Percentiles rank a stretch among this genome's conserved stretches.
phyloP scores from a whole-genome alignment of 495 filamentous ascomycete species.

The Penicillium paradoxum region DNA sequence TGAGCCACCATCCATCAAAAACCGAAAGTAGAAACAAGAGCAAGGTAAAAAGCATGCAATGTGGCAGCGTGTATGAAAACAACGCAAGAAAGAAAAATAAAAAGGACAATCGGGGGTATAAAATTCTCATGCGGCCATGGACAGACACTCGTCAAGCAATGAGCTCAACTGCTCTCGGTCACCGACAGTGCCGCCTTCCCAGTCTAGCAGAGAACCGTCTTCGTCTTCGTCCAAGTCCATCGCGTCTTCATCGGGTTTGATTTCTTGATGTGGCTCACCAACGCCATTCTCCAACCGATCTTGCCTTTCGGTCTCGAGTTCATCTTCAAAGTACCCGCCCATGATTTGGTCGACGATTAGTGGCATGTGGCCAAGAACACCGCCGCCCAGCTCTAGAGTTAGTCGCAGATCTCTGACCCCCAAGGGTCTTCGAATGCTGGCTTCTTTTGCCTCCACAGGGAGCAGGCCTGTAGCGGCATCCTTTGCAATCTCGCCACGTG shows the following conservation, averaged over 20 bases:
- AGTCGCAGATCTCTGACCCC: conserved; percentile 75
- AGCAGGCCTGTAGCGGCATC: conserved; percentile 59
- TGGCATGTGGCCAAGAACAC: conserved; percentile 71
- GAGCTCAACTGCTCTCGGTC: conserved; percentile 61
- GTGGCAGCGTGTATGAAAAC: conserved; percentile 13
- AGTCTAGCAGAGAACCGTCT: conserved; percentile 40
- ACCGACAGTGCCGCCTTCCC: conserved; percentile 63
- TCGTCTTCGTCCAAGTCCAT: conserved; percentile 65
- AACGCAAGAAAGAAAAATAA: conserved; percentile 4
- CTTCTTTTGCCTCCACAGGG: conserved; percentile 68
- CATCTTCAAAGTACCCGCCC: conserved; percentile 68
- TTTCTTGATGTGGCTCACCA: conserved; percentile 29
- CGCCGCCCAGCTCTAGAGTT: conserved; percentile 67
- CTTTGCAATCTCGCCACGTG: conserved; percentile 65
- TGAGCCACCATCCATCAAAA: conserved; percentile 19
- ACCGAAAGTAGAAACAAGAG: conserved; percentile 16
- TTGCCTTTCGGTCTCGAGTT: conserved; percentile 56
- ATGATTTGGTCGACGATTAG: conserved; percentile 66
- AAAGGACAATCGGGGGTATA: conserved; percentile 7
- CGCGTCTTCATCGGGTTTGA: conserved; percentile 40
- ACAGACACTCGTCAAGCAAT: conserved; percentile 62
- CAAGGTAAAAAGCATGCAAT: not conserved
- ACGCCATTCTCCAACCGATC: conserved; percentile 40
- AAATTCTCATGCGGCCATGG: conserved; percentile 42
- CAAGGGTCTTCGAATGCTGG: conserved; percentile 59